Base-by-base conservation (phyloP, 306 rosid species). In the Vigna nakashimae region DNA sequence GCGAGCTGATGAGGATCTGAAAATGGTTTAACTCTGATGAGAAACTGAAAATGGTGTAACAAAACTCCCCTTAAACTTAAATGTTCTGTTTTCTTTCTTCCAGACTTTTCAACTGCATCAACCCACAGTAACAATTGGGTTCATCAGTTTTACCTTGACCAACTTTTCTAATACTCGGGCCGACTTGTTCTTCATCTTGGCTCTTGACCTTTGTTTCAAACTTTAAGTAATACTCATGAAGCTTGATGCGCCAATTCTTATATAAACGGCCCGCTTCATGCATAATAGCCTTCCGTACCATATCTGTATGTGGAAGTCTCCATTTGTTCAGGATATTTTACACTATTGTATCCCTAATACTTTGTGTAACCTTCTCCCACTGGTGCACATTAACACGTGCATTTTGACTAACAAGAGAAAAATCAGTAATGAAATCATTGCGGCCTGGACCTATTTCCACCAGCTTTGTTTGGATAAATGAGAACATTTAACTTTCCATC, bases 401-500 rank as follows among this genome's bases (percentile, higher is more conserved):
- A 65, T 77, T 73, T 65, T 73, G 60, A 58, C 84, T 83, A 59
- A 84, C 80, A 72, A 81, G 43, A 51, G 88, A 81, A 55, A 84
- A 80, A 62, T 84, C 81, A 3, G 83, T 73, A 59, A 81, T 77
- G 78, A 84, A 84, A 74, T 81, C 85, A 59, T 77, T 81, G 26
- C 85, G 85, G 46, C 88, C 85, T 5, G 88, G 80, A 81, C 85
- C 85, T 52, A 81, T 65, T 20, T 85, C 83, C 50, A 84, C 88
- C 78, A 80, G 51, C 74, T 59, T 81, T 20, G 74, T 72, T 20
- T 7, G 82, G 85, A 81, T 77, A 85, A 73, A 84, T 84, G 16
- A 68, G 7, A 77, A 84, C 88, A 73, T 84, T 85, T 72, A 84
- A 43, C 83, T 84, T 84, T 57, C 88, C 85, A 53, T 84, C 88